Conservation (phyloP, 2,329 filamentous ascomycete species). For the Malbranchea cinnamomea region DNA sequence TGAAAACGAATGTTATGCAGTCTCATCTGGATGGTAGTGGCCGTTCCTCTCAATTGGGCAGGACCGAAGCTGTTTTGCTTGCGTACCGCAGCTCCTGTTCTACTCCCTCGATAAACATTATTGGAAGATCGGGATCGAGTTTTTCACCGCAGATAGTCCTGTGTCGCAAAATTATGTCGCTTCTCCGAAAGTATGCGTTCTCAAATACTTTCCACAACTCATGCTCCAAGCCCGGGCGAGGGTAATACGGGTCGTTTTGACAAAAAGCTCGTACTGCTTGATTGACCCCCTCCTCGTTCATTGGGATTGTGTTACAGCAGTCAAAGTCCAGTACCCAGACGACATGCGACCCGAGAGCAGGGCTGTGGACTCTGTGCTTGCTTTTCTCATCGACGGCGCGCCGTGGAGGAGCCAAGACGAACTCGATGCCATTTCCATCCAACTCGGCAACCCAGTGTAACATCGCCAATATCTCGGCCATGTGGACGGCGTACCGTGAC, state of each 20-base stretch:
- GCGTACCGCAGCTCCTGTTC: slow-evolving; percentile 4
- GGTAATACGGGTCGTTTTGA: slow-evolving; percentile 39
- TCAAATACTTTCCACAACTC: slow-evolving; percentile 16
- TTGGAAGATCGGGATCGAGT: not conserved
- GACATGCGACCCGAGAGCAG: slow-evolving; percentile 18
- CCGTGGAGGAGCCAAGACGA: slow-evolving; percentile 30
- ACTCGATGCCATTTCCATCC: slow-evolving; percentile 42
- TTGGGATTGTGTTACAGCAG: slow-evolving; percentile 21
- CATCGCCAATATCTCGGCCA: slow-evolving; percentile 37
- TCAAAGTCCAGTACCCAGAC: slow-evolving; percentile 39
- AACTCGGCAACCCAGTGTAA: slow-evolving; percentile 35
- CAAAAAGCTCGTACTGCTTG: slow-evolving; percentile 32
- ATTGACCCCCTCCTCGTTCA: slow-evolving; percentile 27
- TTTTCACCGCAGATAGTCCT: slow-evolving; percentile 1
- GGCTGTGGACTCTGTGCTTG: slow-evolving; percentile 4
- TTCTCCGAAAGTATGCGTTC: slow-evolving; percentile 14
- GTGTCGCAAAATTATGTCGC: slow-evolving; percentile 5
- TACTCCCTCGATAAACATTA: slow-evolving; percentile 5
- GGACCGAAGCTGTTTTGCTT: too few relatives aligned
- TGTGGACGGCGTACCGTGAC: slow-evolving; percentile 25
- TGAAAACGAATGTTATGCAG: too few relatives aligned
- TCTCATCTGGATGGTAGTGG: too few relatives aligned
- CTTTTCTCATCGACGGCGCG: too few relatives aligned
- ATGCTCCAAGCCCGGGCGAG: slow-evolving; percentile 20
- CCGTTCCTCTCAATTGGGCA: too few relatives aligned